Evolutionary conservation across 2,329 filamentous ascomycete genomes (phyloP), one percentile per base, ranked within the genome.

Genomic region (Trichophyton verrucosum): DNA sequence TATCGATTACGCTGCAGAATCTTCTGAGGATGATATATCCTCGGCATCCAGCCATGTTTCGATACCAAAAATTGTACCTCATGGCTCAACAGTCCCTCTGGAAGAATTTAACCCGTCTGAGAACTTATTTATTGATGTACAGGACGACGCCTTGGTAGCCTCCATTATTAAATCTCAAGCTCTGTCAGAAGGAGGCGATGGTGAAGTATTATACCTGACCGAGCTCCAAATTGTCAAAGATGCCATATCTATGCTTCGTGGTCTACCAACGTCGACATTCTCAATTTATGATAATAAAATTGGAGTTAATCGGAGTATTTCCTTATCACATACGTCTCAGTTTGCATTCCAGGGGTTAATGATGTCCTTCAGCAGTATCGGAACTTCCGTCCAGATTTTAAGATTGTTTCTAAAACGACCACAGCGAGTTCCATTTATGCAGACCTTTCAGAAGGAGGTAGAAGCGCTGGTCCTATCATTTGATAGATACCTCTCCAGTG

Each of bases 161-260:
- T 71, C 68, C 4, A 69, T 83, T 15, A 68, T 74, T 59, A 69
- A 69, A 24, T 70, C 72, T 0, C 73, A 65, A 59, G 57, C 59
- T 7, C 33, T 44, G 22, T 6, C 49, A n/a, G 17, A 46, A 15
- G 38, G 57, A 33, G 56, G 65, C 1, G 67, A 70, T 33, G 67
- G 70, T 56, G 47, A 66, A n/a, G 66, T 69, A 30, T 22, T 15
- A 11, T 62, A 64, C 15, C 76, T 92, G 4, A 82, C 87, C 0
- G 91, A 96, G 70, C 76, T 88, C 1, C 85, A 91, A 64, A 77
- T 86, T 9, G 76, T 91, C 27, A 83, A 90, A 56, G 91, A 97
- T 68, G 82, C 84, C 0, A 77, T 96, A 0, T 92, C 89, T 67
- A 95, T 96, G 89, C 80, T 97, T 0, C 82, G 84, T 60, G 91